Evolutionary conservation across 768 basidiomycete species (phyloP), one percentile per base, ranked within the genome.

Genomic region (Pholiota microspora): DNA sequence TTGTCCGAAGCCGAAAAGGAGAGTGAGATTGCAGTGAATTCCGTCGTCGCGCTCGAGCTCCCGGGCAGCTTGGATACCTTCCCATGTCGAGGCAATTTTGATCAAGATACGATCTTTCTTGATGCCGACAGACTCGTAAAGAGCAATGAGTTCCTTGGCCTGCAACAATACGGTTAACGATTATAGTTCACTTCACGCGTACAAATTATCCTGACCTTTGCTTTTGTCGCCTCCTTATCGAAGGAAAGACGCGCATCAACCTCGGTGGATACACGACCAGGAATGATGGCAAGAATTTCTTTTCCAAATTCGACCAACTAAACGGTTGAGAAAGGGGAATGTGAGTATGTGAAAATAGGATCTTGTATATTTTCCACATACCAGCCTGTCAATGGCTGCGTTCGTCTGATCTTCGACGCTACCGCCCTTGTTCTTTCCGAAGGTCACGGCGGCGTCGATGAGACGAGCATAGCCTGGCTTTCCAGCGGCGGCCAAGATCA

Each of bases 51-150:
- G 73, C 79, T 99, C 97, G 61, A 99, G 88, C 73, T 95, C 88
- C 59, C 94, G 86, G 32, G 97, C 97, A 56, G 97, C 97, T 73
- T 99, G 96, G 77, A 99, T 99, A 74, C 97, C 97, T 76, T 98
- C 97, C 92, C 93, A 99, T 45, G 95, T 95, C 35, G 97, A 96
- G 27, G 96, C 97, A 68, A 99, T 98, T 81, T 99, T 99, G 85
- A 99, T 98, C 63, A 99, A 80, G 59, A 99, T 79, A 59, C 97
- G 92, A 38, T 98, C 94, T 76, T 90, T 92, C 69, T 84, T 77
- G 77, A 99, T 85, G 59, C 97, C 97, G 59, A 94, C 70, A n/a
- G 90, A 91, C 31, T 94, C 83, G 80, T 99, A 99, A 57, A 98
- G 86, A 32, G 85, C 85, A 64, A 99, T 98, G 67, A 98, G 84